Percentiles rank a stretch among this genome's conserved stretches.
These are phyloP conservation scores for Annulohypoxylon truncatum DNA, from an alignment of 2,329 filamentous ascomycete species.

Conservation along the genomic window DNA sequence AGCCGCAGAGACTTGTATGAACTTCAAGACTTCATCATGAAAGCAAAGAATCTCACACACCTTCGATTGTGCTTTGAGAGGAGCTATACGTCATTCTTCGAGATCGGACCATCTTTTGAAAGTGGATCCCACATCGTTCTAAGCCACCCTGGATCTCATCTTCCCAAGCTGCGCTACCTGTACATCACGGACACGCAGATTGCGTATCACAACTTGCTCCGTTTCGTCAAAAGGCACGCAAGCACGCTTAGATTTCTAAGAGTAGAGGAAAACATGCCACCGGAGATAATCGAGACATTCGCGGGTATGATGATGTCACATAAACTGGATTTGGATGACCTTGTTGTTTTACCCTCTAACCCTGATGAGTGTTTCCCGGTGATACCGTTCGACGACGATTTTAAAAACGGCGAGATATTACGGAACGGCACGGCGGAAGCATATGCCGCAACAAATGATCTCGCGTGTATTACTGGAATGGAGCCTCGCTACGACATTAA, in stretches of 20 bases:
- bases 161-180: not conserved
- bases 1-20: not conserved
- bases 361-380: not conserved
- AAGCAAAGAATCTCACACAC: not conserved
- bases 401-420: not conserved
- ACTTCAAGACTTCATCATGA: not conserved
- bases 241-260: not conserved
- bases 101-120: not conserved
- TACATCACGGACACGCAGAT: not conserved
- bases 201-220: not conserved
- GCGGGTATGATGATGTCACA: not conserved
- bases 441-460: not conserved
- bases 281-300: not conserved
- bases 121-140: not conserved
- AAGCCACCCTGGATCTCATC: not conserved
- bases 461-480: not conserved
- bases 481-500: not conserved
- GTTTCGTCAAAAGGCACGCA: not conserved
- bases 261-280: not conserved
- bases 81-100: not conserved
- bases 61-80: not conserved
- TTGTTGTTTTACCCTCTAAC: not conserved
- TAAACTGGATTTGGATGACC: not conserved
- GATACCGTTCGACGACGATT: not conserved
- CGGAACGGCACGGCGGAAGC: not conserved